A percentile compares a stretch with the other conserved stretches of the same genome.
Evolutionary conservation across 106 monocot genomes (phyloP).

Genomic region (Amphibolis antarctica): DNA sequence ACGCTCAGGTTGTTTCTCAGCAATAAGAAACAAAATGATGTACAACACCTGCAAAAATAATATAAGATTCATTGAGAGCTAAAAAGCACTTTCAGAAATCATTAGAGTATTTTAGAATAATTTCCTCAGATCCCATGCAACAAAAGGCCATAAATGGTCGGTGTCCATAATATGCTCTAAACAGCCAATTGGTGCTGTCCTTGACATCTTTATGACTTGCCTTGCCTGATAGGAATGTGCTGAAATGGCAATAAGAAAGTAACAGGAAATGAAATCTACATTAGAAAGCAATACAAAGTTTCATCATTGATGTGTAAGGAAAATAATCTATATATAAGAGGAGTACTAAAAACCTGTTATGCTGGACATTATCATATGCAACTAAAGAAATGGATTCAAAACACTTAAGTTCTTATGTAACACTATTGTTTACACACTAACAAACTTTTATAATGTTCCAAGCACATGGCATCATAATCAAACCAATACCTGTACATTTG

Average conservation of each 20-base stretch:
- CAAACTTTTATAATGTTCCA: neutral
- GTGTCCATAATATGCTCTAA: conserved; percentile 67
- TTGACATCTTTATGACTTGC: conserved; percentile 90
- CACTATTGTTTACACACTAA: neutral
- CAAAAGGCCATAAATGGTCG: conserved; percentile 87
- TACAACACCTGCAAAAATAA: conserved; percentile 53
- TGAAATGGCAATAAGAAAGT: conserved; percentile 19
- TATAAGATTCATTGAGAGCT: neutral
- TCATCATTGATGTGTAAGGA: no score
- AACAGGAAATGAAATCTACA: no score
- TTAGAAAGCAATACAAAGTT: no score
- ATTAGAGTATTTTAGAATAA: neutral
- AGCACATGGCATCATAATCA: neutral
- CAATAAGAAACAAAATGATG: conserved; percentile 66
- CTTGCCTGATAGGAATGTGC: conserved; percentile 87
- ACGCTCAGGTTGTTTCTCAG: conserved; percentile 40
- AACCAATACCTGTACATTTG: conserved; percentile 91
- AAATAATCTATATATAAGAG: no score
- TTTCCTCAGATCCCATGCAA: conserved; percentile 89
- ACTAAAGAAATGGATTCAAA: neutral
- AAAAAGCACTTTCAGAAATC: neutral
- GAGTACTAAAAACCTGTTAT: neutral
- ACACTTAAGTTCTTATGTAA: neutral
- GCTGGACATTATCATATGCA: neutral
- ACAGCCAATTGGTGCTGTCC: conserved; percentile 74